Base-by-base conservation (phyloP, 331 rosid species). In the Quercus tomentella region DNA sequence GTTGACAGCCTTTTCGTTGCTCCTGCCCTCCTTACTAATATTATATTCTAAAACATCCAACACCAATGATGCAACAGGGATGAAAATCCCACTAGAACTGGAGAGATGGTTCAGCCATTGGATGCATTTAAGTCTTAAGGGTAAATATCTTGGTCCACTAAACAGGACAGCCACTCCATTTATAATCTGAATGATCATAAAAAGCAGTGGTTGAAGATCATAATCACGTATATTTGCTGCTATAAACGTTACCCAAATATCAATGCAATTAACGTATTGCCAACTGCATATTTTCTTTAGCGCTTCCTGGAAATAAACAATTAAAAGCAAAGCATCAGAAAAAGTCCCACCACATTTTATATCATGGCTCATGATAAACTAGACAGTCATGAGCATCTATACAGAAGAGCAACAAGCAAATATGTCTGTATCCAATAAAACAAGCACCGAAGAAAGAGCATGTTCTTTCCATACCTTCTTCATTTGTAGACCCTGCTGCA, bases 131-230 rank as follows among this genome's bases (percentile, higher is more conserved):
- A 93, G 77, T 87, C 96, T 91, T 72, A 91, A 84, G 30, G 99
- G 99, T 81, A 95, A 88, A 89, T 95, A 95, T 89, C 98, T 96
- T 61, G 97, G 96, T 66, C 99, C 98, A 45, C 91, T 87, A 88
- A 93, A 96, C 84, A 96, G 75, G 58, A 84, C 77, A 72, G 91
- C 90, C 83, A 96, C 82, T 77, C 97, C 99, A 77, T 89, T 90
- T 88, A 90, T 81, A 84, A 96, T 90, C 85, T 93, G 97, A 61
- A 88, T 82, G 51, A 90, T 71, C 81, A 80, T 81, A 82, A 76
- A 93, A 75, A 91, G 87, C 80, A 87, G 76, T 10, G 90, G 82
- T 75, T 91, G 98, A 75, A 96, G 92, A 90, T 93, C 94, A 84
- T 83, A 82, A 65, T 91, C 96, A 12, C 30, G 80, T 77, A 86